Percentiles rank a stretch among this genome's conserved stretches.
phyloP scores from a whole-genome alignment of 2,329 filamentous ascomycete species.

The Lachnellula subtilissima region DNA sequence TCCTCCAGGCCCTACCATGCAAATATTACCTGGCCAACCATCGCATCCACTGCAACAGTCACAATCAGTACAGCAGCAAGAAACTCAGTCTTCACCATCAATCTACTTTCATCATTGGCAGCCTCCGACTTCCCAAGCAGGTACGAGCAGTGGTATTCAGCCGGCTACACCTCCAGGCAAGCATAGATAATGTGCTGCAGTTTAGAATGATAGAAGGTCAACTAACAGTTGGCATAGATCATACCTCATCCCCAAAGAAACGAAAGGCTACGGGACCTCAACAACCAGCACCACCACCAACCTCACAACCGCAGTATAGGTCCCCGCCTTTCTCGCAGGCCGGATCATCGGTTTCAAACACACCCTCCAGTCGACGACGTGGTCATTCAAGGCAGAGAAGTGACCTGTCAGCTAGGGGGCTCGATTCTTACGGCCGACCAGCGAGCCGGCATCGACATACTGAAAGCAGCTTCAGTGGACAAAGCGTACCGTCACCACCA shows the following conservation, averaged over 20 bases:
- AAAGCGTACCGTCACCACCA: conserved; percentile 19
- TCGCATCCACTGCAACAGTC: conserved; percentile 45
- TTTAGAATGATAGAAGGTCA: conserved; percentile 31
- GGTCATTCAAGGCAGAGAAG: conserved; percentile 62
- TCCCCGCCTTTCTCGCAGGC: conserved; percentile 54
- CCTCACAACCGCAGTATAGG: conserved; percentile 41
- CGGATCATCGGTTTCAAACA: conserved; percentile 48
- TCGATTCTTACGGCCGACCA: conserved; percentile 35
- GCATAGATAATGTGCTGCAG: conserved; percentile 40
- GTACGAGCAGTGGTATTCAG: conserved; percentile 52
- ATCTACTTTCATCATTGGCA: conserved; percentile 95
- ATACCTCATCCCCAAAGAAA: conserved; percentile 76
- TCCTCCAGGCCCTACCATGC: conserved; percentile 35
- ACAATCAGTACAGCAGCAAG: conserved; percentile 49
- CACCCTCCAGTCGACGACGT: conserved; percentile 48
- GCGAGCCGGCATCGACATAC: conserved; percentile 35
- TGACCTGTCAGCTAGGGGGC: conserved; percentile 44
- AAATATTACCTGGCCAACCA: conserved; percentile 41
- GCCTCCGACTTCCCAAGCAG: conserved; percentile 64
- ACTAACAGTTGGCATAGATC: conserved; percentile 42
- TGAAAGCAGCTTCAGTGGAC: conserved; percentile 24
- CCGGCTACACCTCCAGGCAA: conserved; percentile 72
- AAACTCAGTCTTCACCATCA: conserved; percentile 57
- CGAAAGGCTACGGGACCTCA: conserved; percentile 66
- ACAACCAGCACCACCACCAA: conserved; percentile 42